Conservation (phyloP, 202 grass and related monocot species). For the Setaria italica region DNA sequence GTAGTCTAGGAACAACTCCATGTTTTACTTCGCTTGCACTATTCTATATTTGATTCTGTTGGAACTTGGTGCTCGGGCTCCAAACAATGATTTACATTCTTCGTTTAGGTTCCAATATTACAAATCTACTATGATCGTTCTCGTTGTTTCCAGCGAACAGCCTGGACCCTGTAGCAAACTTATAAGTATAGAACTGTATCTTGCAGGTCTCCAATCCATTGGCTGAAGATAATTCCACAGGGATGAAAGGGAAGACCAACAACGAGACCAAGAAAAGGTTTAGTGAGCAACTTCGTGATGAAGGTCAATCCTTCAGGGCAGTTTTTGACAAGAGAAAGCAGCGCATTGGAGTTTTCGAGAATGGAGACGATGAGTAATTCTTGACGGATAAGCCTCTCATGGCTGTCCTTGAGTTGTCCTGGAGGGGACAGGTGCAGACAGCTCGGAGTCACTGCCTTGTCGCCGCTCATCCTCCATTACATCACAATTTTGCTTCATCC, state of each 20-base stretch:
- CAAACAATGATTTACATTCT: background rate
- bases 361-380: conserved; percentile 37
- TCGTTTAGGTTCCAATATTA: background rate
- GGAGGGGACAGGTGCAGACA: conserved; percentile 1
- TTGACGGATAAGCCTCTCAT: conserved; percentile 12
- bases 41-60: conserved; percentile 19
- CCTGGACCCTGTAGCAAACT: background rate
- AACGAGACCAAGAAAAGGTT: conserved; percentile 76
- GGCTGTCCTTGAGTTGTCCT: background rate
- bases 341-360: conserved; percentile 55
- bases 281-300: conserved; percentile 77
- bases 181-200: conserved; percentile 27
- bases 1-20: conserved; percentile 16
- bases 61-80: background rate
- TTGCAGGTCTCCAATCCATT: conserved; percentile 82
- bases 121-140: background rate
- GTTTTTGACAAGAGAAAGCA: conserved; percentile 75
- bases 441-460: background rate
- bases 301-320: conserved; percentile 85
- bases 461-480: conserved; percentile 5
- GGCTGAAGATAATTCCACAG: conserved; percentile 48
- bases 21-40: background rate
- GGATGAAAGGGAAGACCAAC: conserved; percentile 51
- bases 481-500: background rate
- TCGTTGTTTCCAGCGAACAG: conserved; percentile 9